phyloP scores from a whole-genome alignment of 2,329 filamentous ascomycete species.

The Stemphylium vesicarium region DNA sequence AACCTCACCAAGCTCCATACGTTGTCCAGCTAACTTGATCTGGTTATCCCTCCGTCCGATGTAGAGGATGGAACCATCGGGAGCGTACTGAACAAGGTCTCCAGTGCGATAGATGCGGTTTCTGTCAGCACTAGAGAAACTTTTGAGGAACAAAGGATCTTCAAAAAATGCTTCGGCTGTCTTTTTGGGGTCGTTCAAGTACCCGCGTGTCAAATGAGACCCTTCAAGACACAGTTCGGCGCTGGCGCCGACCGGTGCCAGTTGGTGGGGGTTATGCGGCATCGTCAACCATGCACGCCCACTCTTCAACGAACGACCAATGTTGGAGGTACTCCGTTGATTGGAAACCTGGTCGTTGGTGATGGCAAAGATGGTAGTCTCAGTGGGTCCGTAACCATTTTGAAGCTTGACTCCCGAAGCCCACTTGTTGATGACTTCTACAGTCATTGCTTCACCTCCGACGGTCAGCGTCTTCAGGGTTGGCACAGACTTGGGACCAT shows the following conservation, averaged over 20 bases:
- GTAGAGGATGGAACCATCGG: conserved; percentile 38
- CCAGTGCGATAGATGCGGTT: conserved; percentile 43
- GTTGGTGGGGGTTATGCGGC: conserved; percentile 32
- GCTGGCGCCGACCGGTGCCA: conserved; percentile 38
- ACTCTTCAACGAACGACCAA: conserved; percentile 33
- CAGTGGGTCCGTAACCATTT: conserved; percentile 42
- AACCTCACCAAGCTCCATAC: conserved; percentile 46
- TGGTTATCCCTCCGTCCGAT: conserved; percentile 44
- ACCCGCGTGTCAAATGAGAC: conserved; percentile 38
- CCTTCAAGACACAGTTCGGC: conserved; percentile 45
- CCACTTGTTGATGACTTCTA: conserved; percentile 37
- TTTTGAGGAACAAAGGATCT: conserved; percentile 31
- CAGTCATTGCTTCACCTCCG: conserved; percentile 38
- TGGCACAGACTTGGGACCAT: conserved; percentile 42
- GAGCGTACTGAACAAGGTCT: conserved; percentile 40
- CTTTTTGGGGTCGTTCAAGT: conserved; percentile 36
- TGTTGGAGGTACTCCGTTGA: conserved; percentile 30
- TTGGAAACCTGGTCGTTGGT: conserved; percentile 32
- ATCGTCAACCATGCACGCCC: conserved; percentile 39
- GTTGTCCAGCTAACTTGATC: conserved; percentile 45
- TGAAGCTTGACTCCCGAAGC: conserved; percentile 29
- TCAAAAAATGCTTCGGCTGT: conserved; percentile 37
- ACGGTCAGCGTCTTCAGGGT: conserved; percentile 47
- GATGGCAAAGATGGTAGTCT: conserved; percentile 34
- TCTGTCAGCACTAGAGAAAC: conserved; percentile 8